Conservation (phyloP, 2,329 filamentous ascomycete species). For the Tolypocladium pustulatum region DNA sequence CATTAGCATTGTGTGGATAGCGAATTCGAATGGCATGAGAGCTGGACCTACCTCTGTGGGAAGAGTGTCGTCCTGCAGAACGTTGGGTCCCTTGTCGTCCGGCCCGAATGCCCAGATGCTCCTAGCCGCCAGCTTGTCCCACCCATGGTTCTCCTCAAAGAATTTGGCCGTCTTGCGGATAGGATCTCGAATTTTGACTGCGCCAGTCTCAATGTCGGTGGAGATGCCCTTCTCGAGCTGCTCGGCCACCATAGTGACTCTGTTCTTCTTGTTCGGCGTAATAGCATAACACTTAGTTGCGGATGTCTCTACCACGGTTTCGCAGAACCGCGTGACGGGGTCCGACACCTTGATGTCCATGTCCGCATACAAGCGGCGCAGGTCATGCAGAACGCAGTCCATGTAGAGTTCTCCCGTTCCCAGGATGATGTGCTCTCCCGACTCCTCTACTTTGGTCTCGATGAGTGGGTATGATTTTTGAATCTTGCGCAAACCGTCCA, state of each 20-base stretch:
- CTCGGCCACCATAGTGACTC: constrained; percentile 96
- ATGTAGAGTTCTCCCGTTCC: constrained; percentile 99
- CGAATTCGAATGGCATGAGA: neutral
- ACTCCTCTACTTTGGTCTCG: constrained; percentile 95
- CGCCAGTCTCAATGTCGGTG: constrained; percentile 84
- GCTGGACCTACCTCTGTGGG: constrained; percentile 57
- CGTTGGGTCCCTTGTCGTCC: constrained; percentile 88
- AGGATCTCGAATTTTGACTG: constrained; percentile 85
- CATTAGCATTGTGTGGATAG: neutral
- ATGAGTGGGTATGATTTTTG: constrained; percentile 97
- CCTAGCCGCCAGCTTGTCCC: constrained; percentile 86
- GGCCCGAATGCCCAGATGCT: constrained; percentile 99
- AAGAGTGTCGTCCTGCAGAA: constrained; percentile 91
- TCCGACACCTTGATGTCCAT: constrained; percentile 99
- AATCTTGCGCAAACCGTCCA: constrained; percentile 90
- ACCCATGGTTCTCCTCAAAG: constrained; percentile 94
- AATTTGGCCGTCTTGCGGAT: constrained; percentile 90
- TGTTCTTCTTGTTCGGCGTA: constrained; percentile 99
- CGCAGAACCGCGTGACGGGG: constrained; percentile 92
- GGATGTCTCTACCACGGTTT: constrained; percentile 94
- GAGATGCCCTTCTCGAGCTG: constrained; percentile 91
- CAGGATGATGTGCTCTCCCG: constrained; percentile 88
- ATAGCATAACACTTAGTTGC: constrained; percentile 97
- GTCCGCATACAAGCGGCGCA: constrained; percentile 87
- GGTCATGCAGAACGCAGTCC: constrained; percentile 95